Evolutionary conservation across 2,329 filamentous ascomycete species (phyloP).

Genomic region (Aspergillus fumigatus): DNA sequence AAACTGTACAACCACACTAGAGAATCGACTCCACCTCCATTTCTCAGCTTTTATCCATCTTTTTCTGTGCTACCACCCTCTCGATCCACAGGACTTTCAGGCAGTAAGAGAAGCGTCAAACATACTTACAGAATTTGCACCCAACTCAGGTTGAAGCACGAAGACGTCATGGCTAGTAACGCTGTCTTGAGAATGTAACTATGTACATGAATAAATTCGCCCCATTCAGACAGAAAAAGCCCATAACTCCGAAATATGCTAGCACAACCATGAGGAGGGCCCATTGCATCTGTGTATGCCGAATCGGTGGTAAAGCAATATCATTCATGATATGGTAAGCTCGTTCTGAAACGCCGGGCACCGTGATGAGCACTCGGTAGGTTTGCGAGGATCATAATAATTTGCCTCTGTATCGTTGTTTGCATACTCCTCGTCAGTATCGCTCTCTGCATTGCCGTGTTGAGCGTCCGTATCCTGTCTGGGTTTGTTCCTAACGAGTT

Average conservation of each 20-base stretch:
- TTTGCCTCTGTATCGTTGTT: constrained; percentile 32
- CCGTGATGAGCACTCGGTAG: constrained; percentile 45
- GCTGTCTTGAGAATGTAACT: not conserved
- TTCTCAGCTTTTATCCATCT: not conserved
- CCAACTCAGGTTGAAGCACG: not conserved
- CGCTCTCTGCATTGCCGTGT: constrained; percentile 59
- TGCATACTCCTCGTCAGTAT: constrained; percentile 64
- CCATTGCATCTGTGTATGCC: not conserved
- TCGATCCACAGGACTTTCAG: not conserved
- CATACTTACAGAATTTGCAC: not conserved
- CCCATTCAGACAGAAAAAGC: not conserved
- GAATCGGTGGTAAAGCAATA: not conserved
- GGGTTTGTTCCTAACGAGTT: constrained; percentile 1
- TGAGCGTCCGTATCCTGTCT: constrained; percentile 1
- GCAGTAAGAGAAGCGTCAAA: not conserved
- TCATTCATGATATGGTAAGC: constrained; percentile 5
- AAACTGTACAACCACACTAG: constrained; percentile 22
- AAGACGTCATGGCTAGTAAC: not conserved
- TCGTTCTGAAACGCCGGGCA: constrained; percentile 28
- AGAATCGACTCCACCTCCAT: constrained; percentile 15
- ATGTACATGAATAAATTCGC: not conserved
- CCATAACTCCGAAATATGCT: not conserved
- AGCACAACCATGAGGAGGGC: not conserved
- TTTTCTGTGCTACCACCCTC: not conserved
- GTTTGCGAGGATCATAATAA: constrained; percentile 50